Evolutionary conservation across 306 rosid species (phyloP).

Genomic region (Medicago lupulina): DNA sequence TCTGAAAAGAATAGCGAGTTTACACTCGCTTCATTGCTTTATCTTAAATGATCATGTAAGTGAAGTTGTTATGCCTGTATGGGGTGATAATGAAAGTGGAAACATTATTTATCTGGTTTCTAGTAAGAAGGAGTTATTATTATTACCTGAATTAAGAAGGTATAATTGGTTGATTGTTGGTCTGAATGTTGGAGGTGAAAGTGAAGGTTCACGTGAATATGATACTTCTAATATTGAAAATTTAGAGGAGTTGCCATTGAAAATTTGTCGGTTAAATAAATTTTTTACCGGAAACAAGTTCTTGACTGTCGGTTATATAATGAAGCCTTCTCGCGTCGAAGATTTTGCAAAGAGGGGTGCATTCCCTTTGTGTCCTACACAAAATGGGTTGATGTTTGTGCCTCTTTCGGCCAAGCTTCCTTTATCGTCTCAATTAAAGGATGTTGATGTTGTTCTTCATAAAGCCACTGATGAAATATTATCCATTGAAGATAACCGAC

Average conservation of each 20-base stretch:
- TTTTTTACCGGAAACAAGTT: constrained; percentile 45
- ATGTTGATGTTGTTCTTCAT: constrained; percentile 81
- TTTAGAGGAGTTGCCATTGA: constrained; percentile 76
- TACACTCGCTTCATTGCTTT: constrained; percentile 62
- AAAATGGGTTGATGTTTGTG: constrained; percentile 76
- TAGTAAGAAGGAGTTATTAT: constrained; percentile 44
- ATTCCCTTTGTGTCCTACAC: constrained; percentile 79
- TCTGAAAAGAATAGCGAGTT: constrained; percentile 52
- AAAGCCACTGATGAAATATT: constrained; percentile 92
- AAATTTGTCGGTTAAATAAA: constrained; percentile 68
- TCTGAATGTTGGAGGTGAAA: constrained; percentile 59
- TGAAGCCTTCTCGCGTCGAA: constrained; percentile 90
- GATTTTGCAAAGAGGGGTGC: constrained; percentile 98
- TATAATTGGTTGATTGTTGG: constrained; percentile 51
- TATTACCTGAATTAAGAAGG: constrained; percentile 49
- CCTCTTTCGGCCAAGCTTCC: constrained; percentile 78
- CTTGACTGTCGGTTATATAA: constrained; percentile 68
- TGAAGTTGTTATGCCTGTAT: constrained; percentile 54
- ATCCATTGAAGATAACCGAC: constrained; percentile 56
- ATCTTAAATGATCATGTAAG: constrained; percentile 45
- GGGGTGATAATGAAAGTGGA: constrained; percentile 52
- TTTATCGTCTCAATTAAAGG: constrained; percentile 71
- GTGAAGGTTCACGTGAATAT: constrained; percentile 30
- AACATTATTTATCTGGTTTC: constrained; percentile 60
- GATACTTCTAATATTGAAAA: constrained; percentile 53